A percentile compares a stretch with the other conserved stretches of the same genome.
These are phyloP conservation scores for Phytophthora foliorum DNA, from an alignment of 352 stramenopile genomes.

Conservation along the genomic window DNA sequence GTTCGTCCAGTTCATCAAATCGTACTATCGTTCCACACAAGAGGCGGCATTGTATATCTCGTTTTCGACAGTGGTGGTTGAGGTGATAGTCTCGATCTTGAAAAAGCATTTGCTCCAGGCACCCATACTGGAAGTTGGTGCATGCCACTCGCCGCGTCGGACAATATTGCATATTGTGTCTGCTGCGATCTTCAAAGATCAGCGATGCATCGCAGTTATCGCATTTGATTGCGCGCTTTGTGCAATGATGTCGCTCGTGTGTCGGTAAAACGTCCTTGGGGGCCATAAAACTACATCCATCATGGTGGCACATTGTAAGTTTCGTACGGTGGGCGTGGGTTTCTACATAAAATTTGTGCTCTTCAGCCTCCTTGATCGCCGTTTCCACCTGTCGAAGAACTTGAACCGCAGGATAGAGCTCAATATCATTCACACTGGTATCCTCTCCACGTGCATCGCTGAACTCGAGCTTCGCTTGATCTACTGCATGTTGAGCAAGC, in stretches of 20 bases:
- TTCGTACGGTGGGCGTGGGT: slow-evolving; percentile 57
- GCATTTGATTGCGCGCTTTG: slow-evolving; percentile 60
- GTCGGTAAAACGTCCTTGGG: slow-evolving; percentile 62
- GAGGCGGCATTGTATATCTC: slow-evolving; percentile 55
- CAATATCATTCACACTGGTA: slow-evolving; percentile 31
- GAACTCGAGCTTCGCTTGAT: slow-evolving; percentile 24
- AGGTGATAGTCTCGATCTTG: slow-evolving; percentile 51
- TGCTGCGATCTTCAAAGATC: slow-evolving; percentile 45
- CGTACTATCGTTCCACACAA: slow-evolving; percentile 51
- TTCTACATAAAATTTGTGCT: slow-evolving; percentile 64
- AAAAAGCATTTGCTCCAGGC: slow-evolving; percentile 46
- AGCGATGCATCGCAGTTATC: slow-evolving; percentile 53
- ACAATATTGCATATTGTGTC: slow-evolving; percentile 51
- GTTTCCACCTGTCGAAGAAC: slow-evolving; percentile 53
- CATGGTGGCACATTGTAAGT: slow-evolving; percentile 45
- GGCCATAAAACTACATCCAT: slow-evolving; percentile 59
- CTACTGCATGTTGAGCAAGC: slow-evolving; percentile 34
- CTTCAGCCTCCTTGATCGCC: slow-evolving; percentile 47
- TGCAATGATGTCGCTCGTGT: slow-evolving; percentile 72
- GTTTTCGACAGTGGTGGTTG: slow-evolving; percentile 68
- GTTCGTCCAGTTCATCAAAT: slow-evolving; percentile 55
- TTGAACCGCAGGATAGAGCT: slow-evolving; percentile 11
- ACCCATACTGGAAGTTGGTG: slow-evolving; percentile 66
- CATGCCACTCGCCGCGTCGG: slow-evolving; percentile 51
- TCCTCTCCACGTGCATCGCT: slow-evolving; percentile 33